Conservation (phyloP, 2,329 filamentous ascomycete genomes). For the Arthroderma sp. region DNA sequence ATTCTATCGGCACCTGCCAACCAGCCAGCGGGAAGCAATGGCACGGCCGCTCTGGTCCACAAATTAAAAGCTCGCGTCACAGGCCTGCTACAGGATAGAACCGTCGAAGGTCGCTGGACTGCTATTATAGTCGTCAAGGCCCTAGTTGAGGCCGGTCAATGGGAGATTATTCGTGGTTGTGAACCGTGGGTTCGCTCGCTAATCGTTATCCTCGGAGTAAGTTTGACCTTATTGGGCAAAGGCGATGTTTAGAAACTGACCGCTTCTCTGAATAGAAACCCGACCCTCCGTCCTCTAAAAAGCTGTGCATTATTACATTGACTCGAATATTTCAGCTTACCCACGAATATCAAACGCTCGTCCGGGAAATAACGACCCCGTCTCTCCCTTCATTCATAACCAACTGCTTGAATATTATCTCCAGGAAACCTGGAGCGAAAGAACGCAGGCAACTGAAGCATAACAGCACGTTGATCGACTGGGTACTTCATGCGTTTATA, state of each 20-base stretch:
- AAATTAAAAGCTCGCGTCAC: conserved; percentile 69
- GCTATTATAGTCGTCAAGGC: conserved; percentile 70
- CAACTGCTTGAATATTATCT: conserved; percentile 54
- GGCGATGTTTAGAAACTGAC: no score
- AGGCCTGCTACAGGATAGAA: conserved; percentile 65
- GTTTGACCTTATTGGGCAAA: conserved; percentile 6
- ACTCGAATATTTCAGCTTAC: conserved; percentile 74
- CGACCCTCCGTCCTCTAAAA: conserved; percentile 62
- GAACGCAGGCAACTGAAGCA: conserved; percentile 23
- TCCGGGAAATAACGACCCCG: conserved; percentile 78
- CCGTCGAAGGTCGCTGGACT: conserved; percentile 59
- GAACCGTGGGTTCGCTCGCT: conserved; percentile 68
- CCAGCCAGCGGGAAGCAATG: conserved; percentile 25
- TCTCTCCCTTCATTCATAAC: conserved; percentile 62
- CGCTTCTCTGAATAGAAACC: conserved; percentile 45
- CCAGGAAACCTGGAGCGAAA: conserved; percentile 32
- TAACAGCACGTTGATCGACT: conserved; percentile 45
- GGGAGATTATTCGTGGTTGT: conserved; percentile 62
- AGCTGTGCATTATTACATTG: conserved; percentile 61
- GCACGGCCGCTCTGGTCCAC: conserved; percentile 59
- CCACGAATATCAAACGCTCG: conserved; percentile 66
- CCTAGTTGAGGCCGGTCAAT: conserved; percentile 67
- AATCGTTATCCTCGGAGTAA: conserved; percentile 58
- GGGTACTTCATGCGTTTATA: conserved; percentile 57
- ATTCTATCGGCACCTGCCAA: conserved; percentile 50